Percentiles rank a stretch among this genome's conserved stretches.
Conservation (phyloP, 441 rosid species). For the Populus hybrid region DNA sequence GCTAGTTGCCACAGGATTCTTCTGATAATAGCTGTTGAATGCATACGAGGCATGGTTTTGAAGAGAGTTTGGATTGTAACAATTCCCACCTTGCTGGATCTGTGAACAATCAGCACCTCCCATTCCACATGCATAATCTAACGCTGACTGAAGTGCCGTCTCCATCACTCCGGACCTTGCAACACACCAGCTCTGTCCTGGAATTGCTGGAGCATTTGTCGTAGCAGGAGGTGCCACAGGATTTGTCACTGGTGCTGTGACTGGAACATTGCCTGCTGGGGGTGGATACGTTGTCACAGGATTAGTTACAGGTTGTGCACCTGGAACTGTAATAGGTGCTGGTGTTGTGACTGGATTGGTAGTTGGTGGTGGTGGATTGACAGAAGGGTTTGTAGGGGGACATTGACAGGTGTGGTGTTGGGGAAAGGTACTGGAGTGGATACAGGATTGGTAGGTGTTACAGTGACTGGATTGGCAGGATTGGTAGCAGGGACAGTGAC, state of each 20-base stretch:
- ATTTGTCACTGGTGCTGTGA: constrained; percentile 35
- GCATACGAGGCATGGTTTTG: constrained; percentile 91
- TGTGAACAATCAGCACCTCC: constrained; percentile 89
- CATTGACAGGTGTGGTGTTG: constrained; percentile 9
- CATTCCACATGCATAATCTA: constrained; percentile 94
- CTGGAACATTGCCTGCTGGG: constrained; percentile 50
- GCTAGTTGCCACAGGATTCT: constrained; percentile 71
- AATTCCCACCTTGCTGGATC: constrained; percentile 79
- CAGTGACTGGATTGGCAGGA: constrained; percentile 54
- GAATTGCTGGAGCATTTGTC: constrained; percentile 55
- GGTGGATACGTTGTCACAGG: constrained; percentile 77
- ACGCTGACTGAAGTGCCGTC: constrained; percentile 55
- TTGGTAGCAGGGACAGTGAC: constrained; percentile 57
- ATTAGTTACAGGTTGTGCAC: constrained; percentile 46
- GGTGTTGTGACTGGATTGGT: constrained; percentile 43
- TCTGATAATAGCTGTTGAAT: constrained; percentile 91
- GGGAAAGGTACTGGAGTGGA: constrained; percentile 26
- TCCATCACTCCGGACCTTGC: constrained; percentile 62
- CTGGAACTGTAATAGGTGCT: constrained; percentile 44
- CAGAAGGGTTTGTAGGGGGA: constrained; percentile 31
- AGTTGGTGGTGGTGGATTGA: constrained; percentile 29
- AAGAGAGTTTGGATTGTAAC: constrained; percentile 63
- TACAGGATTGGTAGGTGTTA: constrained; percentile 37
- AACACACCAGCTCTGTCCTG: constrained; percentile 91
- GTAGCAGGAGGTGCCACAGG: constrained; percentile 59